A percentile compares a stretch with the other conserved stretches of the same genome.
Conservation (phyloP, 495 filamentous ascomycete species). For the Penicillium turbatum region DNA sequence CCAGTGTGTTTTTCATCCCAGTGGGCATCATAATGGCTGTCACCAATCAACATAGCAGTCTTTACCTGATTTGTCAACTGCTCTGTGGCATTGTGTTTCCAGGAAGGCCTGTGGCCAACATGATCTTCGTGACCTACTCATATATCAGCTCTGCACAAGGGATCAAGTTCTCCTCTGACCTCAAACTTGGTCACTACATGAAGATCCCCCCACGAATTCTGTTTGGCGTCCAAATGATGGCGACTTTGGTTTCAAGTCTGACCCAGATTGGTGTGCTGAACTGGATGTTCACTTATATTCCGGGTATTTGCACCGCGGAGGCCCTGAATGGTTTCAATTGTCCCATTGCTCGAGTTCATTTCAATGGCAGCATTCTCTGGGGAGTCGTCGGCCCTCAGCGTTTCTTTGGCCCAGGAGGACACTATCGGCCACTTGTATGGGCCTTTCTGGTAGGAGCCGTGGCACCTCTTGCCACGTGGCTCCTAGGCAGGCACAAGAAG, state of each 20-base stretch:
- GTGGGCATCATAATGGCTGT: constrained; percentile 87
- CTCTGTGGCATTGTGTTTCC: constrained; percentile 75
- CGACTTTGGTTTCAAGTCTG: constrained; percentile 70
- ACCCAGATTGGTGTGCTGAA: constrained; percentile 80
- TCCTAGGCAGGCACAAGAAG: constrained; percentile 52
- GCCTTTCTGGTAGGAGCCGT: constrained; percentile 72
- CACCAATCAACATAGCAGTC: constrained; percentile 75
- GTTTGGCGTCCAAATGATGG: constrained; percentile 76
- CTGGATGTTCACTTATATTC: constrained; percentile 82
- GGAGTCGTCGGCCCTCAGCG: constrained; percentile 74
- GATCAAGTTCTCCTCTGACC: constrained; percentile 45
- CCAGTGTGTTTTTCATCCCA: constrained; percentile 71
- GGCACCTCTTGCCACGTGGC: constrained; percentile 64
- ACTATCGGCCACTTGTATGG: constrained; percentile 58
- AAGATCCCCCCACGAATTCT: constrained; percentile 77
- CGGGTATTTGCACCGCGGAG: constrained; percentile 68
- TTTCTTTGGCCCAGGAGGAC: constrained; percentile 65
- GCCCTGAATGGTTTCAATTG: constrained; percentile 85
- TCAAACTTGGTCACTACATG: constrained; percentile 85
- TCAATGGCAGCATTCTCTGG: constrained; percentile 87
- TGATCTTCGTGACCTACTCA: constrained; percentile 86
- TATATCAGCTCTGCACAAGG: constrained; percentile 51
- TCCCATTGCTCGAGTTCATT: constrained; percentile 82
- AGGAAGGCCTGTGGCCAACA: constrained; percentile 79
- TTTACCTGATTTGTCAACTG: constrained; percentile 74